Conservation (phyloP, 192 early-diverging fungal species). For the Coemansia sp. region DNA sequence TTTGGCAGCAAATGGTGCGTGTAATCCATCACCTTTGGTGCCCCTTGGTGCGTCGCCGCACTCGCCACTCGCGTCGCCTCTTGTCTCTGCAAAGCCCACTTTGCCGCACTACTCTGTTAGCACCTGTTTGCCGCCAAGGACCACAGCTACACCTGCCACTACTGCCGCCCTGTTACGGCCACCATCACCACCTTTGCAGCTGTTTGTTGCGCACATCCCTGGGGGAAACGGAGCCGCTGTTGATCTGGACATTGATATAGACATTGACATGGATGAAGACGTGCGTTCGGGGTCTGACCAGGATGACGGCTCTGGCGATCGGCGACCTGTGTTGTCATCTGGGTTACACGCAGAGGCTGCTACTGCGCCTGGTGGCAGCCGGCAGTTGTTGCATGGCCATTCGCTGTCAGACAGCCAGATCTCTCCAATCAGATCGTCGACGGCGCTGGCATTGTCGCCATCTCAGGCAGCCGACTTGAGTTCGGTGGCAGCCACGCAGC, state of each 20-base stretch:
- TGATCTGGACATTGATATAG: neutral
- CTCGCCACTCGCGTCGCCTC: neutral
- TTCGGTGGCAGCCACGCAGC: neutral
- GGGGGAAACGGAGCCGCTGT: neutral
- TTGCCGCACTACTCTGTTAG: neutral
- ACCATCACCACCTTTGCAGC: neutral
- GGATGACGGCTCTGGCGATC: neutral
- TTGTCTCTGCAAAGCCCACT: neutral
- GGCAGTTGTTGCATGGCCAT: conserved; percentile 6
- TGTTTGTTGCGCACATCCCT: neutral
- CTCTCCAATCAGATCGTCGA: conserved; percentile 36
- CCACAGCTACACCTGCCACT: neutral
- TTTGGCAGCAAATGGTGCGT: neutral
- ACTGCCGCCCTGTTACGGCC: neutral
- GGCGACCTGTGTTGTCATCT: neutral
- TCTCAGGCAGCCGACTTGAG: neutral
- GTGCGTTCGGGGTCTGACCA: neutral
- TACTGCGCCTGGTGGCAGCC: neutral
- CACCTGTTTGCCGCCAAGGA: neutral
- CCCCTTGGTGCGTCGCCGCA: neutral
- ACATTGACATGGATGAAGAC: neutral
- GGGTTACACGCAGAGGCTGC: neutral
- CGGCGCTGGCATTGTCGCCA: conserved; percentile 31
- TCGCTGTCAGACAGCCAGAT: conserved; percentile 19
- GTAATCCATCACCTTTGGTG: neutral